Base-by-base conservation (phyloP, 331 rosid genomes). In the Dryas integrifolia region DNA sequence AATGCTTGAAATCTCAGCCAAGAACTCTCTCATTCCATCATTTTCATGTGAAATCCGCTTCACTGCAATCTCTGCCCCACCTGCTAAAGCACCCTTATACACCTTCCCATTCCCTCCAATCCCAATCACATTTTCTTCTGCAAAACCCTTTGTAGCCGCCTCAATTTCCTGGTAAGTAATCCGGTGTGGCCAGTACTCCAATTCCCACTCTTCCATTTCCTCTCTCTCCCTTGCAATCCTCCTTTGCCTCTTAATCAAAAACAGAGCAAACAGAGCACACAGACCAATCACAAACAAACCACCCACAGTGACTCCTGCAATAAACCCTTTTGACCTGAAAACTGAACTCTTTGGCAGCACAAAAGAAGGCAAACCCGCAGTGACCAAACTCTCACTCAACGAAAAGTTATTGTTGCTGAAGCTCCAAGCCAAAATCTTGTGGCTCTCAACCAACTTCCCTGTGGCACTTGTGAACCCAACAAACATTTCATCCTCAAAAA, bases 141-240 rank as follows among this genome's bases (percentile, higher is more conserved):
- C 41, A 55, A 93, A 91, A 0, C 85, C 81, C 16, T 83, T 82
- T 8, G 98, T 91, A 2, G 94, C 88, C 14, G 67, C 75, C 57
- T 81, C 85, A 4, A 93, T 86, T 68, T 93, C 91, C 11, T 82
- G 83, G 50, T 83, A 84, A 3, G 84, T 4, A 59, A 93, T 88
- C 61, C 89, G 79, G 74, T 89, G 97, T 0, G 96, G 98, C 98
- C 97, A 90, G 73, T 86, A 93, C 84, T 90, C 97, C 53, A 93
- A 75, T 67, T 93, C 98, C 97, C 98, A 93, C 11, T 87, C 98
- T 68, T 93, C 98, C 91, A 88, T 83, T 50, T 85, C 92, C 16
- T 45, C 80, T 67, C 89, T 87, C 80, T 82, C 83, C 71, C 68
- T 86, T 0, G 66, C 79, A 18, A 45, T 65, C 72, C 75, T 71